Base-by-base conservation (phyloP, 2,329 filamentous ascomycete genomes). In the Podosphaera aphanis region DNA sequence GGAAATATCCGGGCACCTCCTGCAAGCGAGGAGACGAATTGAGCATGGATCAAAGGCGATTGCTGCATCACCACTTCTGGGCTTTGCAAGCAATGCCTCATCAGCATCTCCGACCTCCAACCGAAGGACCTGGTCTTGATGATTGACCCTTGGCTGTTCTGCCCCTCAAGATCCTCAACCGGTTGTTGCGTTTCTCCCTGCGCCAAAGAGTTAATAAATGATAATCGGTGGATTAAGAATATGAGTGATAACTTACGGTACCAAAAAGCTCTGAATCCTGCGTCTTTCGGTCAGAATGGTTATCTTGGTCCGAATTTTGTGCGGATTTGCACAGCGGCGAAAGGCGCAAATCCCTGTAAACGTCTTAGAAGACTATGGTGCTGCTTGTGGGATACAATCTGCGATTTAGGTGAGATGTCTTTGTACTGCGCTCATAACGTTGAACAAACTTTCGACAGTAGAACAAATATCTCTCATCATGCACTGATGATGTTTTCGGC, bases 241-340 rank as follows among this genome's bases (percentile, higher is more conserved):
- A 45, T 44, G 40, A 25, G n/a, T 40, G 49, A 20, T 18, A 44
- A 71, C 77, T 61, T 69, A 93, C 85, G 85, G 67, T 94, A 94
- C 88, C 69, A 95, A 94, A 55, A 88, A 78, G 67, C 95, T 95
- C 66, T 95, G 86, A 66, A 94, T 93, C 60, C 86, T 75, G 57
- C 86, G 72, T 59, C 90, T 78, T 66, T 95, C 88, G 44, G 86
- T 86, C 49, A 95, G 77, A 63, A 95, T 86, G 48, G 88, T 93
- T 61, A 95, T 93, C 74, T 94, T 92, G 60, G 88, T 94, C 88
- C 88, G 95, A 67, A 95, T 88, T 66, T 95, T 88, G 59, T 94
- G 86, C 46, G 88, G 83, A 62, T 93, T 90, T 56, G 86, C 88
- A 52, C 84, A 92, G 57, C 80, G 80, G 65, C 83, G 92, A 69